These are phyloP conservation scores for Suillus clintonianus DNA, from an alignment of 768 basidiomycete genomes.

Conservation along the genomic window DNA sequence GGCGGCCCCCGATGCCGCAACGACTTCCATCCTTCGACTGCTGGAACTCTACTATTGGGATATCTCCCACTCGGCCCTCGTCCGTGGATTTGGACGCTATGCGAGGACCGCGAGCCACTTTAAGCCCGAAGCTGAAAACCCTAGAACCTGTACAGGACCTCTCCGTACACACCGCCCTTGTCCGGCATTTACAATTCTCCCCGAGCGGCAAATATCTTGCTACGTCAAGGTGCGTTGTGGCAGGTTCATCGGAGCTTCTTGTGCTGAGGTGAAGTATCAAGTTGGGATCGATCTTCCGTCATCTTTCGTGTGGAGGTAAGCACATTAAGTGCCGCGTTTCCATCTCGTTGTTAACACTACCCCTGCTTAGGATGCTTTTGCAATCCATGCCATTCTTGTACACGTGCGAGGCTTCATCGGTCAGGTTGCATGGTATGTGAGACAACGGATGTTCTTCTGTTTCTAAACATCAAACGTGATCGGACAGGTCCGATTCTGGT, in stretches of 20 bases:
- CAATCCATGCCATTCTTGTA: constrained; percentile 47
- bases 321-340: constrained; percentile 5
- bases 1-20: constrained; percentile 14
- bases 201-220: constrained; percentile 55
- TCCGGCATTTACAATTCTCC: constrained; percentile 57
- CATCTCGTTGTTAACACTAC: constrained; percentile 16
- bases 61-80: constrained; percentile 7
- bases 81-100: constrained; percentile 31
- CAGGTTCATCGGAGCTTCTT: neutral
- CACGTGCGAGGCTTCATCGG: constrained; percentile 55
- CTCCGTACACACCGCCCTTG: constrained; percentile 50
- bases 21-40: neutral
- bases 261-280: constrained; percentile 13
- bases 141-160: constrained; percentile 44
- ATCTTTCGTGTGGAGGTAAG: constrained; percentile 51
- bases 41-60: neutral
- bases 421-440: constrained; percentile 51
- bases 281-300: constrained; percentile 53
- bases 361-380: constrained; percentile 39
- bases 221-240: constrained; percentile 44
- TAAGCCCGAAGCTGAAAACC: constrained; percentile 42
- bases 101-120: constrained; percentile 42
- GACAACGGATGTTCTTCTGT: neutral
- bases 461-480: constrained; percentile 6
- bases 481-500: constrained; percentile 48